These are phyloP conservation scores for Penicillium hesseltinei DNA, from an alignment of 2,329 filamentous ascomycete genomes.

Conservation along the genomic window DNA sequence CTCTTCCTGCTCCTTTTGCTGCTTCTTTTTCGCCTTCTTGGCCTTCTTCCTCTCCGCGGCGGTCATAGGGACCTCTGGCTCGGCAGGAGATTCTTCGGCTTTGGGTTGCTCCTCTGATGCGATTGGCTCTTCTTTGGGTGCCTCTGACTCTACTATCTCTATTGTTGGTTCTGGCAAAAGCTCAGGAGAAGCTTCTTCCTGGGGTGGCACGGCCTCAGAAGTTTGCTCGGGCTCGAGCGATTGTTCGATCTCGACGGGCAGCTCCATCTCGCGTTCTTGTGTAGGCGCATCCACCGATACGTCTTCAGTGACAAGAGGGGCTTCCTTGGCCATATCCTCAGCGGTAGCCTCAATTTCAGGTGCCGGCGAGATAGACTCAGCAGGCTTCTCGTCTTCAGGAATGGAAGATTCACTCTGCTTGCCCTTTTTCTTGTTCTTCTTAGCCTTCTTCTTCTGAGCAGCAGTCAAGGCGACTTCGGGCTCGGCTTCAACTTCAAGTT, in stretches of 20 bases:
- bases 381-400: conserved; percentile 12
- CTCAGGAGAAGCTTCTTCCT: not conserved
- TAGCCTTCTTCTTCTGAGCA: conserved; percentile 35
- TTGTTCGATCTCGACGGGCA: conserved; percentile 3
- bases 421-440: conserved; percentile 36
- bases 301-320: not conserved
- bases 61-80: conserved; percentile 16
- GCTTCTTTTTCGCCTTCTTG: conserved; percentile 20
- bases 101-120: not conserved
- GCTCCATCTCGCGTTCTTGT: not conserved
- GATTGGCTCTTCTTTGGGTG: not conserved
- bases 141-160: not conserved
- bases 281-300: not conserved
- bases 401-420: conserved; percentile 18
- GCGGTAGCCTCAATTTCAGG: not conserved
- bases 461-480: conserved; percentile 19
- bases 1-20: conserved; percentile 14
- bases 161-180: not conserved
- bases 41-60: conserved; percentile 18
- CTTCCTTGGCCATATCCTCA: conserved; percentile 1
- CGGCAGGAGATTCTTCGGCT: not conserved
- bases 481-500: conserved; percentile 9
- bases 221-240: not conserved
- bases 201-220: not conserved
- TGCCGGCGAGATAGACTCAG: conserved; percentile 3